phyloP scores from a whole-genome alignment of 306 rosid species.

The Medicago arabica region DNA sequence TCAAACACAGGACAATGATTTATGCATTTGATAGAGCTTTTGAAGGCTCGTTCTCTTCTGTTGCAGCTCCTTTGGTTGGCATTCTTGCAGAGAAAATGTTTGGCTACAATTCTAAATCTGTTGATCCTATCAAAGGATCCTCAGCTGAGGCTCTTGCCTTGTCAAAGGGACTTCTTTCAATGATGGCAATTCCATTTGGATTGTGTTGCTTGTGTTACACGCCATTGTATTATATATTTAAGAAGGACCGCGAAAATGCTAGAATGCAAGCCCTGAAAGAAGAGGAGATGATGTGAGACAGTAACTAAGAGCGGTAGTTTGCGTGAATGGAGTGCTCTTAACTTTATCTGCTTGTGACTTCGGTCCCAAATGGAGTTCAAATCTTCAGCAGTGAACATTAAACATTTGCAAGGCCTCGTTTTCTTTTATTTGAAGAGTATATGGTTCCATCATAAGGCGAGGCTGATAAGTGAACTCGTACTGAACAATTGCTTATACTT shows the following conservation, averaged over 20 bases:
- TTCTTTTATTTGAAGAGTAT: neutral
- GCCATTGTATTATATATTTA: conserved; percentile 69
- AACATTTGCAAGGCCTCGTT: neutral
- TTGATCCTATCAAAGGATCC: conserved; percentile 73
- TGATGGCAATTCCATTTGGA: conserved; percentile 90
- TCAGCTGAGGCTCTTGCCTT: conserved; percentile 79
- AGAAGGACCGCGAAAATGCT: conserved; percentile 79
- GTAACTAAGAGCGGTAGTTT: neutral
- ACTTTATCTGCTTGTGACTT: conserved; percentile 17
- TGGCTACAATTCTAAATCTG: conserved; percentile 79
- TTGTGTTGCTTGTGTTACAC: conserved; percentile 91
- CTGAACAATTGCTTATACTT: conserved; percentile 24
- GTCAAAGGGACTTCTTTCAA: conserved; percentile 88
- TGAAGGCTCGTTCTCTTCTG: conserved; percentile 89
- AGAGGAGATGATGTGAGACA: conserved; percentile 59
- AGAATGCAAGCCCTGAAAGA: conserved; percentile 58
- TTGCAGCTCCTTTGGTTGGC: conserved; percentile 98
- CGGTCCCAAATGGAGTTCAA: conserved; percentile 1
- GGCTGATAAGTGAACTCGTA: conserved; percentile 14
- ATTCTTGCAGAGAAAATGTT: conserved; percentile 87
- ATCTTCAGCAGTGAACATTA: conserved; percentile 10
- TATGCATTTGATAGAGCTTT: conserved; percentile 98
- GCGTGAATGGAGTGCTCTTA: neutral
- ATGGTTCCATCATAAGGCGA: conserved; percentile 2
- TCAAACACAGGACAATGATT: conserved; percentile 91